Base-by-base conservation (phyloP, 768 basidiomycete genomes). In the Pleurotus giganteus region DNA sequence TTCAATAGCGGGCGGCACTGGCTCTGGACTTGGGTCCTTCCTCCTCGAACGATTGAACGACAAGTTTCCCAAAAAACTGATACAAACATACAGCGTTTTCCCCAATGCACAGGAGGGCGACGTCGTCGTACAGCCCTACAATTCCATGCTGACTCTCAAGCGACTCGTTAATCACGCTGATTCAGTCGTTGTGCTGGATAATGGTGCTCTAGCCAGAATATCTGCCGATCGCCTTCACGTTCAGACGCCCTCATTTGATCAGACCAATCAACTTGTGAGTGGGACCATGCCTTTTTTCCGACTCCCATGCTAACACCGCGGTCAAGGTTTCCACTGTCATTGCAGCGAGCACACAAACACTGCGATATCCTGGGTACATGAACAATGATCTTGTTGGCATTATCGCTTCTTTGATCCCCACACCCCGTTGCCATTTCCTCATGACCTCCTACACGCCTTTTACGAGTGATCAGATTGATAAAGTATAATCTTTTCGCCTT, bases 371-470 rank as follows among this genome's bases (percentile, higher is more conserved):
- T 0, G 92, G 94, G 47, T 98, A 98, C 71, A 98, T 98, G 95
- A 98, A 98, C 77, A 99, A 98, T 63, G 96, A 99, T 65, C 83
- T 98, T 32, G 95, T 98, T 60, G 93, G 95, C 24, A 95, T 99
- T 59, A 89, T 98, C 54, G 94, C 96, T 4, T 94, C 92, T 13
- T 82, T 99, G 50, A 98, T 99, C 60, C 96, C 96, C 2, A 98
- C 96, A 2, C 96, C 96, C 24, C 82, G 95, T 47, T 98, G 95
- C 66, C 96, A 99, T 70, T 98, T 98, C 79, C 80, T 99, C 47
- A 96, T 95, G 91, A 98, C 97, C 8, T 94, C 94, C 12, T 99
- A 98, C 64, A 99, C 97, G 5, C 97, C 97, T 0, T 99, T 99
- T 69, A 96, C 95, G 4, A 91, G 91, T 59, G 96, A 98, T 69